phyloP scores from a whole-genome alignment of 345 rosid genomes.

The Sisymbrium altissimum region DNA sequence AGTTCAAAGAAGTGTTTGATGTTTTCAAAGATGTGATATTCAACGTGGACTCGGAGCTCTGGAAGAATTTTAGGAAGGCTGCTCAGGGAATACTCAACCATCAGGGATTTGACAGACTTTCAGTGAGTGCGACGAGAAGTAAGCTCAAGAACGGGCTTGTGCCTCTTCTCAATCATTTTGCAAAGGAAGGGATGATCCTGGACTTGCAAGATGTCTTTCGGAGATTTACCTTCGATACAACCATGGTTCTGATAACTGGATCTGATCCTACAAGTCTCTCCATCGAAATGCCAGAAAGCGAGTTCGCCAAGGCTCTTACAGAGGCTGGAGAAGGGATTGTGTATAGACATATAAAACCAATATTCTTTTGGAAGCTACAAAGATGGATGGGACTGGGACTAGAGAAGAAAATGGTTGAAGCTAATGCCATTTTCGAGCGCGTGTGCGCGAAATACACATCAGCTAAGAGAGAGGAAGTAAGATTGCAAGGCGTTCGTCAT shows the following conservation, averaged over 20 bases:
- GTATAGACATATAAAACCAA: not conserved
- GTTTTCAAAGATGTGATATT: not conserved
- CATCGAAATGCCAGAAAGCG: slow-evolving; percentile 1
- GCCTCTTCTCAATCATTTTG: slow-evolving; percentile 38
- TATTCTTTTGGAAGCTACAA: slow-evolving; percentile 40
- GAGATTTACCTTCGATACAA: not conserved
- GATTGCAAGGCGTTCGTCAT: not conserved
- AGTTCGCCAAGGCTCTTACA: slow-evolving; percentile 40
- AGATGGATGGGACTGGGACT: slow-evolving; percentile 26
- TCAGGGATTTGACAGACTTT: not conserved
- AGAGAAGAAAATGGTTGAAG: not conserved
- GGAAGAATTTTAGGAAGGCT: no score
- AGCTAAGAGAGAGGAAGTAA: not conserved
- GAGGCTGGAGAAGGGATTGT: slow-evolving; percentile 26
- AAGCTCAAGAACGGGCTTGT: slow-evolving; percentile 21
- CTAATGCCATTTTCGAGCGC: not conserved
- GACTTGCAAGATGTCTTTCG: not conserved
- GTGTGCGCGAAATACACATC: no score
- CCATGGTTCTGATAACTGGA: not conserved
- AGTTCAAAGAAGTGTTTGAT: not conserved
- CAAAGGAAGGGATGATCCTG: not conserved
- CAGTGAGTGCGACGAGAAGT: not conserved
- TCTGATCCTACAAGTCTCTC: not conserved
- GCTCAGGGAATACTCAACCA: no score
- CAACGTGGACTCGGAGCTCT: not conserved